Conservation (phyloP, 2,329 filamentous ascomycete species). For the Geoglossum cookeanum region DNA sequence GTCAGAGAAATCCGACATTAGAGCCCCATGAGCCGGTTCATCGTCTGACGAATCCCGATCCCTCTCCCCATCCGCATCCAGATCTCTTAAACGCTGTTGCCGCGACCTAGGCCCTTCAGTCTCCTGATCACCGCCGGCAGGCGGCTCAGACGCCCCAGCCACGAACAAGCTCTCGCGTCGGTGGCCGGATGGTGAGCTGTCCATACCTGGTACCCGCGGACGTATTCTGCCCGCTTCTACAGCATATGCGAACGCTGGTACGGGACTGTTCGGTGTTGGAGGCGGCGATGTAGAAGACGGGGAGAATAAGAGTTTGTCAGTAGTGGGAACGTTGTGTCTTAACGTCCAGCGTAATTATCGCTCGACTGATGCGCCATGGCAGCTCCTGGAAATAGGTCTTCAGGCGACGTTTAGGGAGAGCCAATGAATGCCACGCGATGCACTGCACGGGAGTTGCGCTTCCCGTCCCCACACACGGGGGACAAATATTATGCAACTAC, state of each 20-base stretch:
- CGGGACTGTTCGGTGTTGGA: neutral
- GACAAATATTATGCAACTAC: no score
- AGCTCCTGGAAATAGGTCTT: neutral
- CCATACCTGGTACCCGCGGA: neutral
- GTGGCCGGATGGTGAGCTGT: neutral
- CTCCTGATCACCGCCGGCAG: neutral
- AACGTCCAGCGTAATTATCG: neutral
- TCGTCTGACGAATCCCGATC: neutral
- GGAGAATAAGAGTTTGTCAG: neutral
- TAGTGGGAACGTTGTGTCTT: neutral
- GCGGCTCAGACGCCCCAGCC: no score
- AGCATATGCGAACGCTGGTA: neutral
- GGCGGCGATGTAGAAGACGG: neutral
- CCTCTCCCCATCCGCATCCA: neutral
- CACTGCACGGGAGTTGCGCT: no score
- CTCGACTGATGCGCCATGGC: neutral
- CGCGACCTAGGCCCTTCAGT: neutral
- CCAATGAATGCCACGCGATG: neutral
- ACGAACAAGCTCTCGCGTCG: neutral
- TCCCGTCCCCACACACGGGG: no score
- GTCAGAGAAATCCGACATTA: constrained; percentile 6
- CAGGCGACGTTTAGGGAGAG: neutral
- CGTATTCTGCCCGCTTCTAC: neutral
- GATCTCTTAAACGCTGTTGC: neutral
- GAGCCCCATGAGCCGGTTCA: neutral